These are phyloP conservation scores for Yamadazyma taylorii DNA, from an alignment of 1,139 yeast genomes.

Conservation along the genomic window DNA sequence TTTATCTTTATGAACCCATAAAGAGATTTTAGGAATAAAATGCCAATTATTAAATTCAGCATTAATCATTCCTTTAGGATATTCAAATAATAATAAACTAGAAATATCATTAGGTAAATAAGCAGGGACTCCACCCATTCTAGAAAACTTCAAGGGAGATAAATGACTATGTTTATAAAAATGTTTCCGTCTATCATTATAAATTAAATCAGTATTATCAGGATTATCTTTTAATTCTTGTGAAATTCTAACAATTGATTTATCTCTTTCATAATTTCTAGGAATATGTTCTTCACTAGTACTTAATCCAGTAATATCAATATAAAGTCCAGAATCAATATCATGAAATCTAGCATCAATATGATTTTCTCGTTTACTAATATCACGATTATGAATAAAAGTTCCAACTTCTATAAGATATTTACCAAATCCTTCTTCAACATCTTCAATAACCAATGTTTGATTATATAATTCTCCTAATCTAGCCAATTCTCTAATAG, in stretches of 20 bases:
- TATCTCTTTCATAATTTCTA: slow-evolving; percentile 17
- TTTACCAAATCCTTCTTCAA: slow-evolving; percentile 30
- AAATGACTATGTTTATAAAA: slow-evolving; percentile 38
- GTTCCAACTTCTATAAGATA: slow-evolving; percentile 30
- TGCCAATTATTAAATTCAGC: slow-evolving; percentile 27
- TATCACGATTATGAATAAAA: slow-evolving; percentile 32
- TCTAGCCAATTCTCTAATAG: slow-evolving; percentile 26
- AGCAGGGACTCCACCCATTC: slow-evolving; percentile 30
- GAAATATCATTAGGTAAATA: slow-evolving; percentile 27
- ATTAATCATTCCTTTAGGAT: slow-evolving; percentile 23
- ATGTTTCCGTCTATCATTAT: slow-evolving; percentile 36
- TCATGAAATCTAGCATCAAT: slow-evolving; percentile 37
- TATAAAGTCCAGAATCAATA: slow-evolving; percentile 33
- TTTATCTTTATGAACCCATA: slow-evolving; percentile 28
- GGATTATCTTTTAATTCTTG: slow-evolving; percentile 13
- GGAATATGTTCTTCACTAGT: slow-evolving; percentile 19
- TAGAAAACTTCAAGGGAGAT: slow-evolving; percentile 31
- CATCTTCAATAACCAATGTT: slow-evolving; percentile 28
- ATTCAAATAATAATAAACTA: slow-evolving; percentile 25
- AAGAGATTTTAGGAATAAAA: slow-evolving; percentile 26
- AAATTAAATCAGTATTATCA: slow-evolving; percentile 22
- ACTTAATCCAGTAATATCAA: slow-evolving; percentile 30
- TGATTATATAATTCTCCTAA: slow-evolving; percentile 34
- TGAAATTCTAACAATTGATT: slow-evolving; percentile 11
- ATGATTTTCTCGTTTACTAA: slow-evolving; percentile 26